Percentiles rank a stretch among this genome's conserved stretches.
phyloP scores from a whole-genome alignment of 1,139 yeast genomes.

The Saccharomycopsis crataegensis region DNA sequence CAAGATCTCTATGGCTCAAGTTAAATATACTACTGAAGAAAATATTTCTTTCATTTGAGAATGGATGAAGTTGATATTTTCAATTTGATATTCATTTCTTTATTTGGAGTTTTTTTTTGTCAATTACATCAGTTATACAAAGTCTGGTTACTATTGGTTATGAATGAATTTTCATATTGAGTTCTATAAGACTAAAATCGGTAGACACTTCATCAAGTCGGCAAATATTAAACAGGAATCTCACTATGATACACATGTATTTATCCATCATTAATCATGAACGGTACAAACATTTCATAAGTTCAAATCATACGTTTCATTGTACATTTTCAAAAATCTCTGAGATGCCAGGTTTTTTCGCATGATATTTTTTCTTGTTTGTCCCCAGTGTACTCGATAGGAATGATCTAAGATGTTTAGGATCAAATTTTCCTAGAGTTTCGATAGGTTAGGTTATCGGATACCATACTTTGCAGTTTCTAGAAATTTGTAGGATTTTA shows the following conservation, averaged over 20 bases:
- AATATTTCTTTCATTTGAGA: slow-evolving; percentile 16
- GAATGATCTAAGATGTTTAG: background rate
- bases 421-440: background rate
- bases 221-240: background rate
- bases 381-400: background rate
- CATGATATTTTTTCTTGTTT: background rate
- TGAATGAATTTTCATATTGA: background rate
- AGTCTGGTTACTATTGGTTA: background rate
- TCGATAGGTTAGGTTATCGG: background rate
- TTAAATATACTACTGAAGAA: slow-evolving; percentile 24
- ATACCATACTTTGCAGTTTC: background rate
- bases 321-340: background rate
- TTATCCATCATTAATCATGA: background rate
- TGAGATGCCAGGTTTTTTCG: background rate
- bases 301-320: background rate
- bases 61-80: background rate
- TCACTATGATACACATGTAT: background rate
- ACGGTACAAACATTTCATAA: background rate
- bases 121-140: background rate
- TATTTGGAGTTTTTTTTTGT: background rate
- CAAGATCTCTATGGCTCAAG: slow-evolving; percentile 43
- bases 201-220: background rate
- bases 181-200: background rate
- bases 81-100: background rate
- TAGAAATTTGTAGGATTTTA: background rate